Percentiles rank a stretch among this genome's conserved stretches.
These are phyloP conservation scores for Ricinus communis DNA, from an alignment of 345 rosid species.

Conservation along the genomic window DNA sequence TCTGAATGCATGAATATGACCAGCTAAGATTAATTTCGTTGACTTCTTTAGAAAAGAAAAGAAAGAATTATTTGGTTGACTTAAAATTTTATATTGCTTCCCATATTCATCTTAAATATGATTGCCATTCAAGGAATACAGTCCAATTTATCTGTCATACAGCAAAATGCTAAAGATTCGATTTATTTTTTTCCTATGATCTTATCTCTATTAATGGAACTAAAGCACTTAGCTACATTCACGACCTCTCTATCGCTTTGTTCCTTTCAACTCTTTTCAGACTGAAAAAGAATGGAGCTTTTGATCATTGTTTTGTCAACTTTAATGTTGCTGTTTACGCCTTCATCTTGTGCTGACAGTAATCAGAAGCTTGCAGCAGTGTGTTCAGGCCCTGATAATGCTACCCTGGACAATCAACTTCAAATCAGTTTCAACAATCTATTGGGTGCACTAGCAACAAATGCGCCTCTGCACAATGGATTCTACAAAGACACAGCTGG, in stretches of 20 bases:
- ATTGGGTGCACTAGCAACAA: constrained; percentile 24
- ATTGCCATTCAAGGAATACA: neutral
- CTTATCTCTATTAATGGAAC: too few relatives aligned
- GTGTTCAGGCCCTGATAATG: constrained; percentile 31
- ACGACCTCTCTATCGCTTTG: too few relatives aligned
- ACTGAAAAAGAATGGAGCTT: constrained; percentile 7
- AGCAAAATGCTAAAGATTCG: neutral
- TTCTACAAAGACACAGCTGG: constrained; percentile 31
- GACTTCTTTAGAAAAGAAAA: too few relatives aligned
- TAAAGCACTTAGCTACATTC: neutral
- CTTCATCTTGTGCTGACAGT: constrained; percentile 29
- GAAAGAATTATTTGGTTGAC: too few relatives aligned
- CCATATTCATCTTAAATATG: neutral
- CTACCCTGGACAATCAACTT: constrained; percentile 23
- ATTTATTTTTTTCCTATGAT: neutral
- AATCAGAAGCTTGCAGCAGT: constrained; percentile 20
- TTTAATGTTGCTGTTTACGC: constrained; percentile 12
- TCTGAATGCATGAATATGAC: neutral
- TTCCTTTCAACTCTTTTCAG: too few relatives aligned
- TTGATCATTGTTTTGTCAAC: constrained; percentile 13
- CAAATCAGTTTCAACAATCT: constrained; percentile 27
- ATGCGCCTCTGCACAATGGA: constrained; percentile 28
- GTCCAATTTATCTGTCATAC: constrained; percentile 4
- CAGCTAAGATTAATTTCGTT: constrained; percentile 1
- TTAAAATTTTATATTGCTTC: constrained; percentile 5